Percentiles rank a stretch among this genome's conserved stretches.
Evolutionary conservation across 305 asterid genomes (phyloP).

Genomic region (Salvia sclarea): DNA sequence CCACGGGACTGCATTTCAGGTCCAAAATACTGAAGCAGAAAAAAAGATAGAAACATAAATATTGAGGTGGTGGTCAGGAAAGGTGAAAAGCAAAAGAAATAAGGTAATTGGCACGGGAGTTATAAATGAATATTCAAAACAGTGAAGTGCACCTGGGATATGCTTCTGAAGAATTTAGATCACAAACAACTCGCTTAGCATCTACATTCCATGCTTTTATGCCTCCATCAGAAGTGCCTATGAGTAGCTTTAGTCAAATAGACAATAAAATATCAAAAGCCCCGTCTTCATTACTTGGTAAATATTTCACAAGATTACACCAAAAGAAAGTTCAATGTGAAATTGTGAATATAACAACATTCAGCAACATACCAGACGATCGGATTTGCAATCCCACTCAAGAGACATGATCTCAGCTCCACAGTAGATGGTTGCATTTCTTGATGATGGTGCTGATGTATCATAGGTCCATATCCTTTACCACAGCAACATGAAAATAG

Average conservation of each 20-base stretch:
- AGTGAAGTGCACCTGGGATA: constrained; percentile 68
- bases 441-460: constrained; percentile 73
- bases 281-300: constrained; percentile 31
- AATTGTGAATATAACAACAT: constrained; percentile 14
- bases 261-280: constrained; percentile 40
- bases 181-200: constrained; percentile 96
- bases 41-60: constrained; percentile 30
- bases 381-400: constrained; percentile 99
- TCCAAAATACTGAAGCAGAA: constrained; percentile 83
- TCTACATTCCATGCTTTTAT: constrained; percentile 98
- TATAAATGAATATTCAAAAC: constrained; percentile 8
- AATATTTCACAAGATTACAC: constrained; percentile 23
- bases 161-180: constrained; percentile 67
- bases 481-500: constrained; percentile 32
- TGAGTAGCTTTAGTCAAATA: constrained; percentile 80
- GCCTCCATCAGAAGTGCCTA: constrained; percentile 98
- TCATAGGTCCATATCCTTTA: constrained; percentile 97
- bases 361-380: constrained; percentile 73
- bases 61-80: constrained; percentile 1
- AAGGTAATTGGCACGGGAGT: background rate
- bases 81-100: constrained; percentile 21
- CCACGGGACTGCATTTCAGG: constrained; percentile 98
- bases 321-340: constrained; percentile 21
- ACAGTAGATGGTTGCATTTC: constrained; percentile 96
- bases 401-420: constrained; percentile 95